Conservation (phyloP, 225 moss, liverwort and hornwort species). For the Neckera pumila region DNA sequence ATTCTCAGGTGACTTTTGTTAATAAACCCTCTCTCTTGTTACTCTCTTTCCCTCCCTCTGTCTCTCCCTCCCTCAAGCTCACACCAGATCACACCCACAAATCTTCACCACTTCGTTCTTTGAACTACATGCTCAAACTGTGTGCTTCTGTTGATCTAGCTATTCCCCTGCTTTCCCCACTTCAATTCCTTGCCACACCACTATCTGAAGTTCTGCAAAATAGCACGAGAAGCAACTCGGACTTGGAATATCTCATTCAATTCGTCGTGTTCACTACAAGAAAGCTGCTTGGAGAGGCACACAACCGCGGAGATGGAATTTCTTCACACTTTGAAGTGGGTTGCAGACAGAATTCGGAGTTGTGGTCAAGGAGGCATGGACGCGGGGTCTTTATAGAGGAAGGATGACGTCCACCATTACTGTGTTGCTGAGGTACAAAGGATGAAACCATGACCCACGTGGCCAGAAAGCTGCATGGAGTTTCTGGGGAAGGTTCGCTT, state of each 20-base stretch:
- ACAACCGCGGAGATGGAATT: background rate
- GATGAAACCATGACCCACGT: background rate
- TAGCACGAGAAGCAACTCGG: background rate
- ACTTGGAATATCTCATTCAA: background rate
- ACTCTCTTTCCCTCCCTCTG: background rate
- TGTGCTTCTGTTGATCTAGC: background rate
- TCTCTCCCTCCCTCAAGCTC: background rate
- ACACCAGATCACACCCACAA: background rate
- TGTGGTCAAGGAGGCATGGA: background rate
- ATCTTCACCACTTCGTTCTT: background rate
- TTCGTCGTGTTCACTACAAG: background rate
- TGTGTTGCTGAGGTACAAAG: background rate
- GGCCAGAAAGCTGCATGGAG: background rate
- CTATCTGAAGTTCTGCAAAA: background rate
- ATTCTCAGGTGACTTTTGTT: conserved; percentile 20
- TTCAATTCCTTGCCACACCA: background rate
- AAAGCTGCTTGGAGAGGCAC: background rate
- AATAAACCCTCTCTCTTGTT: background rate
- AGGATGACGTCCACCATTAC: background rate
- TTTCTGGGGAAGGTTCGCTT: background rate
- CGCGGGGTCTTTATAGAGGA: background rate
- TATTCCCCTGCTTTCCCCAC: background rate
- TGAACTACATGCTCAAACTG: background rate
- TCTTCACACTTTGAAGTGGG: background rate
- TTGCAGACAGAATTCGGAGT: background rate